Base-by-base conservation (phyloP, 2,329 filamentous ascomycete genomes). In the Ceratocystis papillata region DNA sequence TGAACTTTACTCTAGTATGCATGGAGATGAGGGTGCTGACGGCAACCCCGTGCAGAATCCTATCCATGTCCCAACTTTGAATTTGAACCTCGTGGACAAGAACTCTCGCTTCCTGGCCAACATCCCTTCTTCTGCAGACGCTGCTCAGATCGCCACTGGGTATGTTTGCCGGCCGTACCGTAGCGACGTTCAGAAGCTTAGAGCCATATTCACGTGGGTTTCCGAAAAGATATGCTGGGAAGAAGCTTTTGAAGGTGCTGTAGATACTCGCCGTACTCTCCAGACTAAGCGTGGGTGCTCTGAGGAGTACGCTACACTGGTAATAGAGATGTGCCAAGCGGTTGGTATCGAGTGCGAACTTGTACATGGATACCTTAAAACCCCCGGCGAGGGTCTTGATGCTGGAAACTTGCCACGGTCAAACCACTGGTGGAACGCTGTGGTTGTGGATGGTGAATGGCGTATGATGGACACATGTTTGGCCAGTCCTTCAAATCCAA, bases 341-440 rank as follows among this genome's bases (percentile, higher is more conserved):
- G 88, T 96, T 62, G 92, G 93, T 3, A 81, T 99, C 45, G 87
- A 90, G 70, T 90, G 89, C 45, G 93, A 97, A 73, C 81, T 96
- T 22, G 85, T 99, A 15, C 85, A 87, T 68, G 94, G 94, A 0
- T 97, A 94, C 73, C 83, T 99, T 66, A 99, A 99, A 74, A 81
- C 83, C 0, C 94, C 94, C 0, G 93, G 93, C 0, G 94, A 97
- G 72, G 78, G 87, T 6, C 79, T 88, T 1, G 92, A 97, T 71
- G 79, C 91, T 55, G 89, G 88, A 69, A 87, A 87, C 67, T 84
- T 93, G 74, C 89, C 90, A n/a, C 85, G 87, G 37, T 83, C 93
- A 0, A 99, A 99, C 72, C 94, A 99, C 76, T 97, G 89, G 86
- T 99, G 94, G 94, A 99, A 99, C 71, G 87, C 90, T 0, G 90